Evolutionary conservation across 2,329 filamentous ascomycete genomes (phyloP).

Genomic region (Fusarium clavum): DNA sequence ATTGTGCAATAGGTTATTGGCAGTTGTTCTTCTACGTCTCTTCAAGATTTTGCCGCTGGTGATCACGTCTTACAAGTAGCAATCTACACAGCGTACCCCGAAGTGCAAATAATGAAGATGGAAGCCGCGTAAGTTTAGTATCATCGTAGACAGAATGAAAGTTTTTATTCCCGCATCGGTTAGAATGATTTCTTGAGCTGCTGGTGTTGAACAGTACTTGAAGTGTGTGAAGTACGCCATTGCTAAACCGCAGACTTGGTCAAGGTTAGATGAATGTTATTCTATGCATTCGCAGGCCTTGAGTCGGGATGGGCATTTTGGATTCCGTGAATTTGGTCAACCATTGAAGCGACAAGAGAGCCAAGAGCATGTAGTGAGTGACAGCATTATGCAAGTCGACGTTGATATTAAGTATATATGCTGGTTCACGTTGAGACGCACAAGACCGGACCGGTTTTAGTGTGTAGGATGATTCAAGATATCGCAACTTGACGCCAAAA

Average conservation of each 20-base stretch:
- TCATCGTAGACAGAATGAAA: not conserved
- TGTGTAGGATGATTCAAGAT: not conserved
- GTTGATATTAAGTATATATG: not conserved
- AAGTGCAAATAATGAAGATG: not conserved
- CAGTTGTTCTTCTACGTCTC: not conserved
- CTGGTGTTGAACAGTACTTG: not conserved
- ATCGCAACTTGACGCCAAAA: not conserved
- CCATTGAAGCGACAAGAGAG: not conserved
- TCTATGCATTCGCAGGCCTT: not conserved
- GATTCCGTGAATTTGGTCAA: not conserved
- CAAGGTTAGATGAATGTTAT: not conserved
- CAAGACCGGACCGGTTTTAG: not conserved
- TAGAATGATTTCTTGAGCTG: not conserved
- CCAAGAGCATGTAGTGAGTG: not conserved
- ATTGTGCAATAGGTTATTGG: conserved; percentile 8
- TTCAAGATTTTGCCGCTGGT: not conserved
- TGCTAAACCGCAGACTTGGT: not conserved
- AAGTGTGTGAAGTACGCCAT: not conserved
- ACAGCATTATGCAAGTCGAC: not conserved
- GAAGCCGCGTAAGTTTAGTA: not conserved
- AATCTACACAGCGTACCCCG: not conserved
- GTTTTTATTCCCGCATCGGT: not conserved
- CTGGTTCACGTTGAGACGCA: not conserved
- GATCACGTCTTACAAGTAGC: not conserved
- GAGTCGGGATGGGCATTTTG: not conserved